Evolutionary conservation across 73 alveolate genomes (phyloP), one percentile per base, ranked within the genome.

Genomic region (Blepharisma stoltei): DNA sequence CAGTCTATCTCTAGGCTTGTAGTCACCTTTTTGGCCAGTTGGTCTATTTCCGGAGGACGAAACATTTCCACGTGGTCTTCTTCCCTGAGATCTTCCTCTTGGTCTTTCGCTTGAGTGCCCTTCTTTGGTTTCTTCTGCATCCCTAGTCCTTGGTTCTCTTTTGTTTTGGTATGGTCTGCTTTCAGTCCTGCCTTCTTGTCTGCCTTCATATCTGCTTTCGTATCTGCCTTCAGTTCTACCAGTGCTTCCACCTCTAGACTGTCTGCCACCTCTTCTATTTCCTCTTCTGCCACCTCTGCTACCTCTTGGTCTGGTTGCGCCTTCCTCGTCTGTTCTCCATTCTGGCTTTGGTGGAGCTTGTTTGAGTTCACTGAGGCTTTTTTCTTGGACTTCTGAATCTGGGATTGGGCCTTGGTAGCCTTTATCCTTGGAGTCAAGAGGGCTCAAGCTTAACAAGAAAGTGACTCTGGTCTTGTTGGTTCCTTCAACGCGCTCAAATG

Each of bases 241-340:
- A 52, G 66, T 60, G 14, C 49, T n/a, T 9, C 73, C 73, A 8
- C 37, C 73, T 14, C 37, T 18, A 2, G 46, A 8, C 5, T n/a
- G 18, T 18, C 73, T 25, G 23, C 73, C 46, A 60, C 73, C 73
- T 60, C 73, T 25, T 60, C 73, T 14, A 20, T 25, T 25, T 60
- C 73, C 46, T 60, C 73, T 25, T 60, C 73, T 60, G 23, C 73
- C 73, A 14, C 73, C 23, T n/a, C 73, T 38, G 14, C 47, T 60
- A 1, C 73, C 73, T 25, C 73, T 60, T 1, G 46, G n/a, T 5
- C 73, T 25, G 23, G 73, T 60, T 1, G 14, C 73, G 0, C 46
- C 45, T 20, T 25, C 73, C 5, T 38, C 45, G 2, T 14, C 48
- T 60, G 5, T 4, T 25, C 73, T 18, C 23, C 23, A 11, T 52